Conservation (phyloP, 768 basidiomycete genomes). For the Leccinellum rugosiceps region DNA sequence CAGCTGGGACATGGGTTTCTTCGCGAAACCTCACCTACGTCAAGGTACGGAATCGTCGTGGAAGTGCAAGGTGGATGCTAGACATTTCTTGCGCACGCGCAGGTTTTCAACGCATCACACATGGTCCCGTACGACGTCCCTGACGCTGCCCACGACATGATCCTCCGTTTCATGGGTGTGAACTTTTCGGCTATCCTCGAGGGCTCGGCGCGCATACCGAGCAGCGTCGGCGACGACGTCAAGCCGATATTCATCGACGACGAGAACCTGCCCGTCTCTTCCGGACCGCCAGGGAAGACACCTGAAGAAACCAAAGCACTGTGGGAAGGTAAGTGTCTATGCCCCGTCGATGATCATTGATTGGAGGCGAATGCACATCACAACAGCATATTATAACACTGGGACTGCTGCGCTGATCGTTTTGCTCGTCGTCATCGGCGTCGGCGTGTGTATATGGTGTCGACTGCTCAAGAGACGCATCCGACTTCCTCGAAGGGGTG, state of each 20-base stretch:
- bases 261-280: constrained; percentile 35
- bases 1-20: constrained; percentile 89
- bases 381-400: constrained; percentile 88
- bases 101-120: constrained; percentile 93
- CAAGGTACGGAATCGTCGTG: constrained; percentile 49
- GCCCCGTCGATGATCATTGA: neutral
- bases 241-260: constrained; percentile 62
- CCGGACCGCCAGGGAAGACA: constrained; percentile 47
- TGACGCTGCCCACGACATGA: constrained; percentile 93
- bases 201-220: constrained; percentile 77
- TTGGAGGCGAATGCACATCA: neutral
- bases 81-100: neutral
- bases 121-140: constrained; percentile 93
- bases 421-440: constrained; percentile 60
- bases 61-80: no score
- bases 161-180: constrained; percentile 93
- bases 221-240: constrained; percentile 67
- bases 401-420: constrained; percentile 86
- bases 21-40: constrained; percentile 91
- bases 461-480: constrained; percentile 36
- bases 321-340: constrained; percentile 71
- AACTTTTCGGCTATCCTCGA: constrained; percentile 81
- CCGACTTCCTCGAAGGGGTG: constrained; percentile 20
- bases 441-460: constrained; percentile 81
- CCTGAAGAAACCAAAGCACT: constrained; percentile 79